phyloP scores from a whole-genome alignment of 176 grass and related monocot species.

The Carex parvula region DNA sequence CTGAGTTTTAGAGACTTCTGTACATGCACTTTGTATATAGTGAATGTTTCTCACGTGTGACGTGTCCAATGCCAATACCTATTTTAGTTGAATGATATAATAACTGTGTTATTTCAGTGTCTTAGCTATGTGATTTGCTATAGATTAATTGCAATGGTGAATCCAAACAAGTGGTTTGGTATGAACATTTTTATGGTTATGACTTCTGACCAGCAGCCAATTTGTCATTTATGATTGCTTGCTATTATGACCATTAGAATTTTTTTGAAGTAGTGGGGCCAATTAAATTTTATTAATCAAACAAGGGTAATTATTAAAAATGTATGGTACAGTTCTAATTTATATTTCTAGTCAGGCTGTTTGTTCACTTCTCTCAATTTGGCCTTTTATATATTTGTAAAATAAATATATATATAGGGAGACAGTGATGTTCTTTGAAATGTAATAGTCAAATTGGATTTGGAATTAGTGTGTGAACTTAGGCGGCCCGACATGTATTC shows the following conservation, averaged over 20 bases:
- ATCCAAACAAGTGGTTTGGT: neutral
- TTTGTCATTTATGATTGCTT: conserved; percentile 8
- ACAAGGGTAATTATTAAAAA: no score
- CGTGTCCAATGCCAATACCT: neutral
- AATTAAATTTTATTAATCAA: no score
- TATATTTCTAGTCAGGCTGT: neutral
- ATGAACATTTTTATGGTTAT: neutral
- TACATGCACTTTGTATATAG: neutral
- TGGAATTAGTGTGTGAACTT: conserved; percentile 2
- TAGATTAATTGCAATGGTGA: neutral
- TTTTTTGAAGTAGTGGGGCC: neutral
- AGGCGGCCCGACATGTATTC: neutral
- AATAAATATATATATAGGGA: neutral
- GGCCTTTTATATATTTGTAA: neutral
- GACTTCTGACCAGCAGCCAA: conserved; percentile 7
- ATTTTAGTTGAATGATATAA: neutral
- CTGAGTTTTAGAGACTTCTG: neutral
- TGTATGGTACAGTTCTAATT: neutral
- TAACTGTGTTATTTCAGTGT: neutral
- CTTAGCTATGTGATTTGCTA: neutral
- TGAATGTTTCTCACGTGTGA: neutral
- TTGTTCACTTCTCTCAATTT: neutral
- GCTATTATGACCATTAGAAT: neutral
- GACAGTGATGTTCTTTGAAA: neutral
- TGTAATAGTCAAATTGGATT: neutral